Base-by-base conservation (phyloP, 495 filamentous ascomycete genomes). In the Trichoderma gamsii region DNA sequence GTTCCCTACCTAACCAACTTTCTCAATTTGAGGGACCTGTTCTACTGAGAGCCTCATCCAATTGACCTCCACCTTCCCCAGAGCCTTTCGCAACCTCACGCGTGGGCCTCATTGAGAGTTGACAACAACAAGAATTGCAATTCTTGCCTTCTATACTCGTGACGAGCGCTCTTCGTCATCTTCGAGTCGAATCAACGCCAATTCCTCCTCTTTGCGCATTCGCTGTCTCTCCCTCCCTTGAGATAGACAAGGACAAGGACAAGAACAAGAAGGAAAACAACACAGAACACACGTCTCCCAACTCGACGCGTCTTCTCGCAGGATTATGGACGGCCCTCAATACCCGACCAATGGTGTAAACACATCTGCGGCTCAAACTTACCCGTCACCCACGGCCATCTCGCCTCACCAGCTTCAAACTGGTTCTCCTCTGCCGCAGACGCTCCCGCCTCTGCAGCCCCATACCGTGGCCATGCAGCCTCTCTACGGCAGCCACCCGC, bases 371-470 rank as follows among this genome's bases (percentile, higher is more conserved):
- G 73, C 43, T 71, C 74, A 44, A 32, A 72, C 75, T 41, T 76
- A 78, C 69, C 75, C 75, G 32, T 78, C 83, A 72, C 82, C 83
- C n/a, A 84, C 84, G 67, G 84, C 83, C 67, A 82, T 80, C 70
- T 72, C 86, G 64, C 84, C 84, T 72, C 86, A 87, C 69, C 85
- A 87, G 74, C 81, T 82, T 68, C 86, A 88, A 76, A 83, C 87
- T 73, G 77, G 80, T 66, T 80, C 82, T 44, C 79, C 82, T 51
- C 84, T 86, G 75, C 79, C 86, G 71, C 87, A 90, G 75, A 90
- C 88, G n/a, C 81, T 91, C 73, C 88, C 88, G 56, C 88, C 88
- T 44, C 79, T 91, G 66, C 88, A 91, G 77, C 84, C 86, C 68
- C 86, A 85, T 76, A 79, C 83, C 73, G 79, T 83, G 71, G 84